These are phyloP conservation scores for Colletotrichum destructivum DNA, from an alignment of 2,329 filamentous ascomycete genomes.

Conservation along the genomic window DNA sequence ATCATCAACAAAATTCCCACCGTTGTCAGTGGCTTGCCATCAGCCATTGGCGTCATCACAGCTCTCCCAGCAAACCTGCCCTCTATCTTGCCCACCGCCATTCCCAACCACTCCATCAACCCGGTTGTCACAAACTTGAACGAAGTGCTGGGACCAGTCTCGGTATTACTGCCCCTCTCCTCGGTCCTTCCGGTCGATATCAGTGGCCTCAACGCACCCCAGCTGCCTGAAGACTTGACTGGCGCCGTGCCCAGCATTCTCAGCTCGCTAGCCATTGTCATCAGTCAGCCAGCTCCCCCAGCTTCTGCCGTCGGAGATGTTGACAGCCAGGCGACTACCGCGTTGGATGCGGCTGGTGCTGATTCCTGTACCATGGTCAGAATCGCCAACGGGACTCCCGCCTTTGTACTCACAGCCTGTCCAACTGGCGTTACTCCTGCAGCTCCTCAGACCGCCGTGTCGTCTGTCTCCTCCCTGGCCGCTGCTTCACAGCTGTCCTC, in stretches of 20 bases:
- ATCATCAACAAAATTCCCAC: constrained; percentile 3
- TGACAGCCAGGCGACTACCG: neutral
- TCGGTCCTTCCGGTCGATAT: neutral
- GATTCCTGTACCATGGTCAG: constrained; percentile 22
- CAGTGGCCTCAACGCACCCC: constrained; percentile 21
- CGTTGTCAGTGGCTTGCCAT: neutral
- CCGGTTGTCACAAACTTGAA: neutral
- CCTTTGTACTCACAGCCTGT: constrained; percentile 23
- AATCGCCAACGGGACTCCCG: constrained; percentile 17
- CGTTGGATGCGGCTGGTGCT: neutral
- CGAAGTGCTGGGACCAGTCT: neutral
- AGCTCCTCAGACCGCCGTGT: neutral
- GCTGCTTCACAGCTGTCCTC: neutral
- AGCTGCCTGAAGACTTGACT: constrained; percentile 15
- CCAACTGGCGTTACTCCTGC: neutral
- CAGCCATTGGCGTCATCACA: neutral
- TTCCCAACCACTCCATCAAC: neutral
- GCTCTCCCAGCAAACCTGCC: neutral
- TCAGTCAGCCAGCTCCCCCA: neutral
- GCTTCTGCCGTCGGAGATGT: neutral
- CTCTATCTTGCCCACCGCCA: neutral
- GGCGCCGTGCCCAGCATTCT: neutral
- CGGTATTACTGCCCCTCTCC: neutral
- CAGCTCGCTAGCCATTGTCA: neutral
- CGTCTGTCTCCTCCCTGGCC: neutral